phyloP scores from a whole-genome alignment of 1,139 yeast genomes.

The Yamadazyma diospyri region DNA sequence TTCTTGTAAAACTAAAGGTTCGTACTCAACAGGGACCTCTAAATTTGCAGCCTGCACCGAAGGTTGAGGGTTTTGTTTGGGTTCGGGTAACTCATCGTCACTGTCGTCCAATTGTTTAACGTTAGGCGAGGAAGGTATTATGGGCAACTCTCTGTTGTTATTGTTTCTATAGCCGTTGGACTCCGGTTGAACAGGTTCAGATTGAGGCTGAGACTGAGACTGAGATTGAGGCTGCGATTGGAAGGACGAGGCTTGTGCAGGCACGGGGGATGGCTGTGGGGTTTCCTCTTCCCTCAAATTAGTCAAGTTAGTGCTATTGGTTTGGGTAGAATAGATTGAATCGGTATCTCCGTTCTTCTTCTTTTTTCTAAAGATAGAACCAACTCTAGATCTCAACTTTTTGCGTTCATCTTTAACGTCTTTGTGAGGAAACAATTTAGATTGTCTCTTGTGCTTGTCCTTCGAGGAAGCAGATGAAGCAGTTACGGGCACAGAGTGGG shows the following conservation, averaged over 20 bases:
- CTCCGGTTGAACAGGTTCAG: neutral
- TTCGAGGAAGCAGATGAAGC: slow-evolving; percentile 1
- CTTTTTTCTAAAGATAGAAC: slow-evolving; percentile 77
- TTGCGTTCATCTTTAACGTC: slow-evolving; percentile 17
- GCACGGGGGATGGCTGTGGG: slow-evolving; percentile 2
- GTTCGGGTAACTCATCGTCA: slow-evolving; percentile 5
- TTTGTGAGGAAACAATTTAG: slow-evolving; percentile 9
- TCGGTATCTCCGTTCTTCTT: slow-evolving; percentile 33
- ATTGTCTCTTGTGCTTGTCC: slow-evolving; percentile 10
- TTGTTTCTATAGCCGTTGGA: neutral
- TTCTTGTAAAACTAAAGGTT: neutral
- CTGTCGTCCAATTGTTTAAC: slow-evolving; percentile 20
- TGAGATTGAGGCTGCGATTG: neutral
- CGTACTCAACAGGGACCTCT: too few relatives aligned
- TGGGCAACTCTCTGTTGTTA: slow-evolving; percentile 14
- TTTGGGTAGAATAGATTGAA: slow-evolving; percentile 24
- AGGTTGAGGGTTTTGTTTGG: neutral
- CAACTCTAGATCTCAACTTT: slow-evolving; percentile 71
- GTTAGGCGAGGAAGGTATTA: slow-evolving; percentile 23
- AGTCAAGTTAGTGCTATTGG: slow-evolving; percentile 17
- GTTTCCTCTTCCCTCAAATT: slow-evolving; percentile 12
- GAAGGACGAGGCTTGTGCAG: neutral
- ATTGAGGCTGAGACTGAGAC: neutral
- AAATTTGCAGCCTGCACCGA: neutral
- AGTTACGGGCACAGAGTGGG: neutral